Conservation (phyloP, 345 rosid genomes). For the Alliaria petiolata region DNA sequence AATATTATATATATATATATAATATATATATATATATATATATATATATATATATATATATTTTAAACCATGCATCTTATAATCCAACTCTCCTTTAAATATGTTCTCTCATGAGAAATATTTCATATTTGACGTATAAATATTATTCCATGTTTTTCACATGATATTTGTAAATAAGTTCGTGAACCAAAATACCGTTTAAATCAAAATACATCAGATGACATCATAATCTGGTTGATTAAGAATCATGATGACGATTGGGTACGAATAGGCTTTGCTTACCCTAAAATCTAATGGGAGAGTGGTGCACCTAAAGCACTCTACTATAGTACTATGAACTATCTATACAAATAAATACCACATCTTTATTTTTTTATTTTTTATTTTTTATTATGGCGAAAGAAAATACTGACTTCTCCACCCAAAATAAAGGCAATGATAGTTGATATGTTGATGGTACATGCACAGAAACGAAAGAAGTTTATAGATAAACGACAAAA, state of each 20-base stretch:
- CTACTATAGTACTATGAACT: no score
- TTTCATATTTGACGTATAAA: background rate
- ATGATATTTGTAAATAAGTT: no score
- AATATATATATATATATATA: no score
- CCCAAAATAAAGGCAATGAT: background rate
- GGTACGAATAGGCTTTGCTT: background rate
- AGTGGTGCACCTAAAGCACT: conserved; percentile 25
- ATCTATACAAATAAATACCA: background rate
- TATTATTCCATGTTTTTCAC: background rate
- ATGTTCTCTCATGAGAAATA: background rate
- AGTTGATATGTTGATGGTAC: background rate
- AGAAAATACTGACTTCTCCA: background rate
- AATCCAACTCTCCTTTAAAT: background rate
- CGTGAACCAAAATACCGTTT: background rate
- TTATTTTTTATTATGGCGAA: background rate
- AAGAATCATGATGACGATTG: background rate
- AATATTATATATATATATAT: no score
- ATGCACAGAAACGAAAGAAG: background rate
- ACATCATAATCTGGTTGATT: background rate
- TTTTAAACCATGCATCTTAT: no score
- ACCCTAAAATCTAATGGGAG: conserved; percentile 1
- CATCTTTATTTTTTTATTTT: background rate
- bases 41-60: no score
- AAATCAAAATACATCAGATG: no score
- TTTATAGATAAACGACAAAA: background rate